phyloP scores from a whole-genome alignment of 1,284 basidiomycete species.

The Cutaneotrichosporon spelunceum region DNA sequence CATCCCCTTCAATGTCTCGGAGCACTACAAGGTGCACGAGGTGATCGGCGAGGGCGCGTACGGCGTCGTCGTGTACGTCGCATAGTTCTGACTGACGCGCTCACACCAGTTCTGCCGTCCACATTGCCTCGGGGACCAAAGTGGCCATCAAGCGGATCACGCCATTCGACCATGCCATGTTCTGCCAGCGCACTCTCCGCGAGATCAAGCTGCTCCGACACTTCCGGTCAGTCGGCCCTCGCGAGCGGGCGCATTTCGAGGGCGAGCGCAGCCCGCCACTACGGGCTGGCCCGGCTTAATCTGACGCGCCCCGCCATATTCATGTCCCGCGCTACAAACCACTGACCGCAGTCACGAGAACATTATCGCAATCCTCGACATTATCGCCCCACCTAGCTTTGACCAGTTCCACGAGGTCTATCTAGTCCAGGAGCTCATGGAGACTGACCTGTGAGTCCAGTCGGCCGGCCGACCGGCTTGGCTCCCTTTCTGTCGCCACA shows the following conservation, averaged over 20 bases:
- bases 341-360: conserved; percentile 51
- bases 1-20: conserved; percentile 46
- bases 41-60: conserved; percentile 82
- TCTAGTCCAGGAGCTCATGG: conserved; percentile 60
- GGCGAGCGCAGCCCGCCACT: background rate
- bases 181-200: conserved; percentile 77
- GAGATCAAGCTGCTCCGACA: conserved; percentile 88
- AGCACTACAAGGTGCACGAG: conserved; percentile 79
- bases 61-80: conserved; percentile 67
- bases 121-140: conserved; percentile 72
- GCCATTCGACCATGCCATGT: conserved; percentile 91
- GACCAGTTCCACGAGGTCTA: conserved; percentile 83
- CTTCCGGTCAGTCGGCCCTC: conserved; percentile 56
- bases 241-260: background rate
- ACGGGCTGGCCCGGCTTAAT: background rate
- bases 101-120: conserved; percentile 65
- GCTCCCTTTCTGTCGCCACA: background rate
- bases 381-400: conserved; percentile 81
- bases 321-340: background rate
- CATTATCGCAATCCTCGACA: conserved; percentile 94
- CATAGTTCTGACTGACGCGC: background rate
- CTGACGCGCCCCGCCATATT: background rate
- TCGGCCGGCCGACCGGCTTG: background rate
- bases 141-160: conserved; percentile 90
- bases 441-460: conserved; percentile 60